Evolutionary conservation across 768 basidiomycete genomes (phyloP), one percentile per base, ranked within the genome.

Genomic region (Polyporus arcularius): DNA sequence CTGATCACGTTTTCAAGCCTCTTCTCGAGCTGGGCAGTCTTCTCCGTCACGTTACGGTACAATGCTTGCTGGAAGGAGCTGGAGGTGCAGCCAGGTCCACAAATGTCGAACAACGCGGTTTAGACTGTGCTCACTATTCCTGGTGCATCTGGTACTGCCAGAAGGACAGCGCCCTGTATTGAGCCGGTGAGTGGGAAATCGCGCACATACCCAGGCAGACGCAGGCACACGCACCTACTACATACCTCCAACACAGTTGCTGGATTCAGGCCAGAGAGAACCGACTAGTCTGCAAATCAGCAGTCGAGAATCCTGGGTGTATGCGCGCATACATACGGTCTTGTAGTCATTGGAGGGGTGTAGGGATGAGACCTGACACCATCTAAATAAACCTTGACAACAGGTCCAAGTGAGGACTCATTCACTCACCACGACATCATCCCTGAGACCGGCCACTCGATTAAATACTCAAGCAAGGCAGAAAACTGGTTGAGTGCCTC

Each of bases 141-240:
- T 94, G 92, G 63, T 91, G 89, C 53, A 87, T 83, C 68, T 94
- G 92, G 71, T 94, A 94, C 71, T 92, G 90, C 92, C 92, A 94
- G 72, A 94, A 94, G 4, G 92, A 90, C 58, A 94, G 82, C 4
- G 92, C 90, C 21, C 91, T 66, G 26, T 21, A 35, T 41, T 11
- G 38, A 50, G 26, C 48, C n/a, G 46, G 28, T 18, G 28, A 26
- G 10, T 26, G 21, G 21, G 21, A 26, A 26, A 26, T 26, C 5
- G 18, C 21, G 21, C 21, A 8, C 21, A 28, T 16, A n/a, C 11
- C 11, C 0, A 28, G 26, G 12, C 21, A 31, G 7, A 12, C 12
- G 14, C 28, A 4, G 41, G 26, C 35, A 52, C 14, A 61, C 63
- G 18, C 56, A 87, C 89, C 92, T 85, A 69, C 84, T 87, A 71